Base-by-base conservation (phyloP, 441 rosid species). In the Pelargonium citronellum region DNA sequence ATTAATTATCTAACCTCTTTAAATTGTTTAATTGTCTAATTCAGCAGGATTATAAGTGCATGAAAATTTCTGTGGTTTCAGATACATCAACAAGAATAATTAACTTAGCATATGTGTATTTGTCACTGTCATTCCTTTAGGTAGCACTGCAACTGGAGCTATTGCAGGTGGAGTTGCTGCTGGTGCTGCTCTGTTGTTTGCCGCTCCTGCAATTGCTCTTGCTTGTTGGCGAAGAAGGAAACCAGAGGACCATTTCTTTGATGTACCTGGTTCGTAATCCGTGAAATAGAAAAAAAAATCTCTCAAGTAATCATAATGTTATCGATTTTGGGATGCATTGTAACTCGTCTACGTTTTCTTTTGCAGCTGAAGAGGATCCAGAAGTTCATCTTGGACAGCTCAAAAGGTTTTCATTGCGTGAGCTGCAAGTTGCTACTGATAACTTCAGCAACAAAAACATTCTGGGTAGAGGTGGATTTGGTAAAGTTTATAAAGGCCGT, bases 331-430 rank as follows among this genome's bases (percentile, higher is more conserved):
- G 44, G 68, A 68, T 49, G 41, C 8, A 67, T 34, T 30, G 15
- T 69, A 34, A 69, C 65, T 60, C 27, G 2, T 53, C 60, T 53
- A 20, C 17, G 47, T 1, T 30, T 41, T 30, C 20, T 41, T 16
- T 69, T 60, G 49, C 72, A 69, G 72, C 67, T 60, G 72, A 69
- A 46, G 72, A 41, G 39, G 67, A 69, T 69, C 67, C 72, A 20
- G 67, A 69, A 55, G 72, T 69, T 43, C 72, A 69, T 43, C 67
- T 58, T 3, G 72, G 72, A 61, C 72, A 69, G 67, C 67, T 60
- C 72, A 69, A 69, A 61, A 60, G 72, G 60, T 69, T 69, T 17
- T 41, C 72, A 11, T 51, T 60, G 30, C 67, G 72, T 2, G 72
- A 69, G 41, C 67, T 60, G n/a, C 66, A 37, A 60, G 72, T 60